phyloP scores from a whole-genome alignment of 306 rosid species.

The Cucurbita ficifolia region DNA sequence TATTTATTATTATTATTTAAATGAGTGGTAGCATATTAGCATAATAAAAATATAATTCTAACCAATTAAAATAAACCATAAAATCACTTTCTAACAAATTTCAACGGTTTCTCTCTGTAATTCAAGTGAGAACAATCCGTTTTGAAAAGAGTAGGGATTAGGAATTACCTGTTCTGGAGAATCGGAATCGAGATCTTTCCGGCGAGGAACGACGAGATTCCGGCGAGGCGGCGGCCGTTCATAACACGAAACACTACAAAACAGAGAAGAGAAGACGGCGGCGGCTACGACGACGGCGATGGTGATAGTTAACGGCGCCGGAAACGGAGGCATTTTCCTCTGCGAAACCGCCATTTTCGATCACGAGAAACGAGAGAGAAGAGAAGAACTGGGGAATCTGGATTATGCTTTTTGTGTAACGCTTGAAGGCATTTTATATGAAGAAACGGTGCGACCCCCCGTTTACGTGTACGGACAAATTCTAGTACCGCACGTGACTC shows the following conservation, averaged over 20 bases:
- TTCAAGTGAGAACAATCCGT: not conserved
- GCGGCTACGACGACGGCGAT: not conserved
- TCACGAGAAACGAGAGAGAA: not conserved
- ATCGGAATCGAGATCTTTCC: constrained; percentile 4
- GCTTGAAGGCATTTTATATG: not conserved
- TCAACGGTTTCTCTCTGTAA: not conserved
- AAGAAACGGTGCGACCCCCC: not conserved
- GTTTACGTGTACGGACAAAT: not conserved
- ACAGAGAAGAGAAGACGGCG: constrained; percentile 9
- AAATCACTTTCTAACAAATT: too few relatives aligned
- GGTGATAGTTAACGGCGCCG: not conserved
- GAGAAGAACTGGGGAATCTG: not conserved
- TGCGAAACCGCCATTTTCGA: constrained; percentile 3
- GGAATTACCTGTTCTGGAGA: constrained; percentile 30
- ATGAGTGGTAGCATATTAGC: too few relatives aligned
- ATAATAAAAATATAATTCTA: too few relatives aligned
- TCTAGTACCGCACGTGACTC: not conserved
- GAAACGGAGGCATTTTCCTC: not conserved
- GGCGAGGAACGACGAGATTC: not conserved
- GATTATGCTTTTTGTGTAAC: not conserved
- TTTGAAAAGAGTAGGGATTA: not conserved
- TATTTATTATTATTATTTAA: too few relatives aligned
- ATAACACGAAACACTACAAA: constrained; percentile 12
- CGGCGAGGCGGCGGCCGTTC: constrained; percentile 21
- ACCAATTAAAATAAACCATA: too few relatives aligned